Conservation (phyloP, 2,329 filamentous ascomycete species). For the Monosporascus sp. region DNA sequence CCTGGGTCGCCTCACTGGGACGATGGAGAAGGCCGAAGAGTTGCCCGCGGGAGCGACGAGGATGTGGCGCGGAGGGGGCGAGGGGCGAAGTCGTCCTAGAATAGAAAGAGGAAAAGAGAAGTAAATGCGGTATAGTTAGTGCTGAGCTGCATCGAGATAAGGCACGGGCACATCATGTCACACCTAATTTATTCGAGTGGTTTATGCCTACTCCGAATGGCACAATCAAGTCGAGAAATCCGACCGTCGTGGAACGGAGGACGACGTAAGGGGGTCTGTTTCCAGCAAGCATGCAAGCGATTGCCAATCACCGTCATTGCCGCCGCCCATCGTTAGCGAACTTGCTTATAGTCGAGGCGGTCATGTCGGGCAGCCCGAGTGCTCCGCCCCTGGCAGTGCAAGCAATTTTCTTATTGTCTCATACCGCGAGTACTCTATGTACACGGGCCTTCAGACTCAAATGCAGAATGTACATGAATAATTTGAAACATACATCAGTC, state of each 20-base stretch:
- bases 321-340: slow-evolving; percentile 11
- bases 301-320: slow-evolving; percentile 17
- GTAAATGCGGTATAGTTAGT: slow-evolving; percentile 4
- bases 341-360: slow-evolving; percentile 8
- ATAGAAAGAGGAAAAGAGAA: too few species aligned
- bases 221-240: slow-evolving; percentile 19
- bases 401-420: background rate
- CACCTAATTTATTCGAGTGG: slow-evolving; percentile 7
- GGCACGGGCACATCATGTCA: slow-evolving; percentile 3
- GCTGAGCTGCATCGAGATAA: slow-evolving; percentile 21
- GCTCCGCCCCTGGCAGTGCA: background rate
- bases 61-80: too few species aligned
- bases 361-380: slow-evolving; percentile 1
- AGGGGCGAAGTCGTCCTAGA: too few species aligned
- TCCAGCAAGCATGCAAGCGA: slow-evolving; percentile 17
- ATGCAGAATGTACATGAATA: background rate
- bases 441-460: slow-evolving; percentile 5
- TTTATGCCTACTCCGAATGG: slow-evolving; percentile 6
- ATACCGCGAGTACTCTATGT: slow-evolving; percentile 7
- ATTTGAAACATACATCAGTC: background rate
- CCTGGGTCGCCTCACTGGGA: too few species aligned
- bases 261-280: slow-evolving; percentile 19
- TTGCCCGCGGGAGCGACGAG: background rate
- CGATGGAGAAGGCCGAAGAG: background rate
- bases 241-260: slow-evolving; percentile 23